Percentiles rank a stretch among this genome's conserved stretches.
phyloP scores from a whole-genome alignment of 1,284 basidiomycete species.

The Heterobasidion occidentale region DNA sequence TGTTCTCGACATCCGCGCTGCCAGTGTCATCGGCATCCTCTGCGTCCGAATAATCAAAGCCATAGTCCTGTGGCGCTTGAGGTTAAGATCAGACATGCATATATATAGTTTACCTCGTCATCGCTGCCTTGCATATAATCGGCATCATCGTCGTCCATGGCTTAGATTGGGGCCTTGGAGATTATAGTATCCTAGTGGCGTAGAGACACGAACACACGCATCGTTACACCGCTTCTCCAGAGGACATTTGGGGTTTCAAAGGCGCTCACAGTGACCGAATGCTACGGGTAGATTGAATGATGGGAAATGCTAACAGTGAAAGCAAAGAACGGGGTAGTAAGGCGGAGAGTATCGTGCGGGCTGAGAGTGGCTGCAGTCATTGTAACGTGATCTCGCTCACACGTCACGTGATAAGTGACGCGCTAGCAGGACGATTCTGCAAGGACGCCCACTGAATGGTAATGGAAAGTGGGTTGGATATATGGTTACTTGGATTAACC shows the following conservation, averaged over 20 bases:
- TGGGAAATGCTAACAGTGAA: no score
- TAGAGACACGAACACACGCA: background rate
- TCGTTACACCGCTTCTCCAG: no score
- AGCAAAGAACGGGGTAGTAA: no score
- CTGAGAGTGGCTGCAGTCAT: background rate
- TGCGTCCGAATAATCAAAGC: conserved; percentile 93
- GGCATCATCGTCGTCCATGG: conserved; percentile 84
- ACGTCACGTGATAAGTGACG: no score
- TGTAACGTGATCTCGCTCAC: background rate
- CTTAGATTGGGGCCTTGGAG: background rate
- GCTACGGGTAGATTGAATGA: no score
- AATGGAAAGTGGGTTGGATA: no score
- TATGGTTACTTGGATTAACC: no score
- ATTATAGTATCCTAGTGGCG: background rate
- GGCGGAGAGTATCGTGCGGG: background rate
- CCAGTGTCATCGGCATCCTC: conserved; percentile 76
- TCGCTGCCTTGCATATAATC: conserved; percentile 85
- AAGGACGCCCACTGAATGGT: no score
- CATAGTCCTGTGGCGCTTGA: conserved; percentile 68
- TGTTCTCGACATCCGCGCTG: conserved; percentile 94
- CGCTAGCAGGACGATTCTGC: no score
- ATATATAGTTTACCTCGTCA: conserved; percentile 50
- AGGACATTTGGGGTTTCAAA: no score
- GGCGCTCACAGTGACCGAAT: no score
- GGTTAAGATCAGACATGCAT: conserved; percentile 4